Evolutionary conservation across 2,329 filamentous ascomycete species (phyloP).

Genomic region (Sclerotinia sclerotiorum): DNA sequence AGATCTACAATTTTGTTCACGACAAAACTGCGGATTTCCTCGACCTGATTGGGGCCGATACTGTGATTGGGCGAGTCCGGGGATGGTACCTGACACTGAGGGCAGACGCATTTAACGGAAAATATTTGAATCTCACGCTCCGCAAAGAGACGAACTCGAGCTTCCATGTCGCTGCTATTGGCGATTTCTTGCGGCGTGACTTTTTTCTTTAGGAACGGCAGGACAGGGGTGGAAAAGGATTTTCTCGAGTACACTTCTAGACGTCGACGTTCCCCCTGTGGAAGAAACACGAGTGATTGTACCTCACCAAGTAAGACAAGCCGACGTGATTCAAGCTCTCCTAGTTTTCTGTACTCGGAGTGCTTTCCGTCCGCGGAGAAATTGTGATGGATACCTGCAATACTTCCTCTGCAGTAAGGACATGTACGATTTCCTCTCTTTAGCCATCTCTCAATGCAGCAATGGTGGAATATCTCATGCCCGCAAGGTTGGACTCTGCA

Average conservation of each 20-base stretch:
- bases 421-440: not conserved
- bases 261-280: too few species aligned
- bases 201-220: not conserved
- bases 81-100: not conserved
- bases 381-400: not conserved
- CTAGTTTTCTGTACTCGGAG: not conserved
- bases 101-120: too few species aligned
- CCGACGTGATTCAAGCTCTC: not conserved
- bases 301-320: too few species aligned
- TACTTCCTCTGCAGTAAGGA: not conserved
- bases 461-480: not conserved
- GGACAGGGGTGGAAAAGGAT: not conserved
- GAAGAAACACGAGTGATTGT: too few species aligned
- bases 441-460: not conserved
- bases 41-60: not conserved
- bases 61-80: not conserved
- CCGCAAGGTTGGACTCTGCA: not conserved
- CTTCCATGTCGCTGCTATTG: not conserved
- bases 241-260: too few species aligned
- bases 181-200: not conserved
- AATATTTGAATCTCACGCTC: not conserved
- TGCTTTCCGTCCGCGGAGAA: not conserved
- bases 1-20: not conserved
- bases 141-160: not conserved
- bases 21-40: not conserved